Evolutionary conservation across 192 early-diverging fungal genomes (phyloP).

Genomic region (Obelidium mucronatum): DNA sequence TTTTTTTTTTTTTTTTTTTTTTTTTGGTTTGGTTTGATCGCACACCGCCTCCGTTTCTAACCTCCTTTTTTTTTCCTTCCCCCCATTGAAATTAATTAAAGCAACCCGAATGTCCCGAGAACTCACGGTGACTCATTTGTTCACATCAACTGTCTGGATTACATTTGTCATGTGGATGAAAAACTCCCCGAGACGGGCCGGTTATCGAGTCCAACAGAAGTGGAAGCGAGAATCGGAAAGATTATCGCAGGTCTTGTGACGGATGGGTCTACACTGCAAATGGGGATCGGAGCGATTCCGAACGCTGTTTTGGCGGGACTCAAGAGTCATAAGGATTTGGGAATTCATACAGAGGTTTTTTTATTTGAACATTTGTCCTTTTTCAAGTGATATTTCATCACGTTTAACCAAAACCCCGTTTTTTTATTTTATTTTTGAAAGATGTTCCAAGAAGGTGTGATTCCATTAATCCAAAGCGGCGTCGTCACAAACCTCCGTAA

Average conservation of each 20-base stretch:
- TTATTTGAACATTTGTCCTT: neutral
- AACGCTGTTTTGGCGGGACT: slow-evolving; percentile 57
- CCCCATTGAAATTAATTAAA: neutral
- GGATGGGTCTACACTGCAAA: slow-evolving; percentile 59
- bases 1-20: too few relatives aligned
- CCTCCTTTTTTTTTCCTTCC: neutral
- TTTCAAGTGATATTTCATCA: neutral
- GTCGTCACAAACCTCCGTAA: slow-evolving; percentile 56
- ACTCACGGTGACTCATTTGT: slow-evolving; percentile 53
- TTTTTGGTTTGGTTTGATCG: too few relatives aligned
- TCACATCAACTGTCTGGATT: slow-evolving; percentile 54
- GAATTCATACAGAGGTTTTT: slow-evolving; percentile 56
- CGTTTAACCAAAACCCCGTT: neutral
- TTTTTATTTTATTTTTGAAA: slow-evolving; percentile 14
- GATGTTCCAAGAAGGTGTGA: slow-evolving; percentile 60
- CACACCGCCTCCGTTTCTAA: too few relatives aligned
- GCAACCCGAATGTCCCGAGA: slow-evolving; percentile 49
- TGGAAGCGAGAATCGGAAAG: slow-evolving; percentile 54
- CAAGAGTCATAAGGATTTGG: slow-evolving; percentile 53
- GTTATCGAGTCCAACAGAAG: slow-evolving; percentile 20
- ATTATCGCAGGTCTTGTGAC: slow-evolving; percentile 50
- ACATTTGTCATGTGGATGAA: slow-evolving; percentile 49
- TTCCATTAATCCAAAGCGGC: slow-evolving; percentile 54
- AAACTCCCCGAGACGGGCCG: slow-evolving; percentile 33
- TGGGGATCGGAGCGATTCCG: slow-evolving; percentile 61